phyloP scores from a whole-genome alignment of 1,284 basidiomycete species.

The Apiotrichum brassicae region DNA sequence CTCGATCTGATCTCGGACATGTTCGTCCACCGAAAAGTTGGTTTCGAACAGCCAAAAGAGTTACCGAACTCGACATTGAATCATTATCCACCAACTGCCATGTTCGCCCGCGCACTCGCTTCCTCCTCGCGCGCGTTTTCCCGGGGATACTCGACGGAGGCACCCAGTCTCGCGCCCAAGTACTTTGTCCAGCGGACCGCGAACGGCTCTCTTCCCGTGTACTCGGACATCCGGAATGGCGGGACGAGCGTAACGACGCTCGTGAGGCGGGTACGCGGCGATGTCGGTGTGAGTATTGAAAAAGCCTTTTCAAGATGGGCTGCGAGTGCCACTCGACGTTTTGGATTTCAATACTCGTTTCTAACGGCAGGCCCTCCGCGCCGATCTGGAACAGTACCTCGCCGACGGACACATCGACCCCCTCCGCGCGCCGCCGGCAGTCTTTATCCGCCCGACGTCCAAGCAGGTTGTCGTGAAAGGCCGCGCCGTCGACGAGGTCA shows the following conservation, averaged over 20 bases:
- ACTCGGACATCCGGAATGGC: constrained; percentile 31
- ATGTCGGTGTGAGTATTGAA: constrained; percentile 14
- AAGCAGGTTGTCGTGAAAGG: constrained; percentile 33
- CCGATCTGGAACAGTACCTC: constrained; percentile 27
- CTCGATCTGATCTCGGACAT: too few species aligned
- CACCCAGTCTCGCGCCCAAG: neutral
- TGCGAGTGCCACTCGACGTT: too few species aligned
- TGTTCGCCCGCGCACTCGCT: constrained; percentile 1
- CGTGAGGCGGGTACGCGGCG: constrained; percentile 31
- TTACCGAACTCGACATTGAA: neutral
- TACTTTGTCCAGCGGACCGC: constrained; percentile 21
- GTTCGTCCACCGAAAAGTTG: neutral
- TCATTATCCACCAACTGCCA: neutral
- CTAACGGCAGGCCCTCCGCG: constrained; percentile 23
- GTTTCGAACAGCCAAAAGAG: neutral
- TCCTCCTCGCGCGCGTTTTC: neutral
- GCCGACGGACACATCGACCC: constrained; percentile 34
- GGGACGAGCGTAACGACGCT: constrained; percentile 23
- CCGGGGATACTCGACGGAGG: neutral
- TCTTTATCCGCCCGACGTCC: constrained; percentile 29
- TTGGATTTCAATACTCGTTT: too few species aligned
- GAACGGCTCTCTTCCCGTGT: constrained; percentile 31
- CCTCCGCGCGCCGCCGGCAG: constrained; percentile 22
- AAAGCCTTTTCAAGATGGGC: too few species aligned
- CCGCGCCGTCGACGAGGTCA: constrained; percentile 35